Evolutionary conservation across 768 basidiomycete genomes (phyloP), one percentile per base, ranked within the genome.

Genomic region (Hortiboletus campestris): DNA sequence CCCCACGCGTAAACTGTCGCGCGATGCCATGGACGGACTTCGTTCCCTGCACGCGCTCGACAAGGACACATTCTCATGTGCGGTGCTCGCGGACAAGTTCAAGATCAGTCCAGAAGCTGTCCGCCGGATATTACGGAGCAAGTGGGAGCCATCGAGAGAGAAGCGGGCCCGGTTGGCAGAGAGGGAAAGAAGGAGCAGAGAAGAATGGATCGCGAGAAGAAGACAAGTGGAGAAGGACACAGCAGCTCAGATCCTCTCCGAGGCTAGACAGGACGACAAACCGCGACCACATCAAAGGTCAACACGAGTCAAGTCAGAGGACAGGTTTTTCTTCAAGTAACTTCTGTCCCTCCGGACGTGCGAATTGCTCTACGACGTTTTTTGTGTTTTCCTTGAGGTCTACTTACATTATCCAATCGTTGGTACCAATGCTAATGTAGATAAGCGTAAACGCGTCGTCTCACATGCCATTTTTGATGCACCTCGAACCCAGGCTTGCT

Each of bases 21-120:
- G 88, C 51, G 86, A 89, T 63, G 90, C 91, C 35, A 94, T 94
- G 91, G 85, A 87, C 59, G 84, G 86, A 16, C 70, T 94, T 55
- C 82, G 88, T 38, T 77, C 82, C 44, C 76, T 94, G 53, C 80
- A 91, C 67, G 71, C 72, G 39, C 67, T 84, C 43, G 84, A 93
- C 64, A 84, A 85, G 9, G 76, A 75, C 46, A 80, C 72, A 45
- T 91, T 87, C 73, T 80, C 78, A 35, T 86, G 85, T 13, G 78
- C 83, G 28, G 72, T 83, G 1, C 81, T 94, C n/a, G 85, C 89
- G 16, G 81, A 86, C 55, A 81, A 80, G 66, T 94, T 94, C 73
- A 84, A 77, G 67, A 83, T 93, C 67, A 88, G 85, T 62, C 83
- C 87, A 35, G 92, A 94, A 74, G 89, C 87, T 11, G 86, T 93